phyloP scores from a whole-genome alignment of 495 filamentous ascomycete genomes.

The Gamarada debralockiae region DNA sequence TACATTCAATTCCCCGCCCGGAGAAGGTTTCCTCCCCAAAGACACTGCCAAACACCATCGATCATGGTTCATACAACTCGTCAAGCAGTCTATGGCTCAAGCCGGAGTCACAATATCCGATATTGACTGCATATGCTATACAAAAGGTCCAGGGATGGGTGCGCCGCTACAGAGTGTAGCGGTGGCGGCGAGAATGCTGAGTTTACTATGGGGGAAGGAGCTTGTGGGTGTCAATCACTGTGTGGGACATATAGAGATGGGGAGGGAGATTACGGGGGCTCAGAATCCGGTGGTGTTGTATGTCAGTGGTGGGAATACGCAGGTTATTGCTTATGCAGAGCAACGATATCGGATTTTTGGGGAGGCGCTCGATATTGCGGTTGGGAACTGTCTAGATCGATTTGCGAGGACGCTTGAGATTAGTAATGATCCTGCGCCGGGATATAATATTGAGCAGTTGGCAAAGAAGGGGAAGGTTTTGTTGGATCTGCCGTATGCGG shows the following conservation, averaged over 20 bases:
- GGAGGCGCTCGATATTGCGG: constrained; percentile 94
- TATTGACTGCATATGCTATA: constrained; percentile 92
- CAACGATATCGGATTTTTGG: constrained; percentile 97
- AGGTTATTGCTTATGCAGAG: constrained; percentile 94
- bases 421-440: constrained; percentile 91
- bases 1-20: constrained; percentile 88
- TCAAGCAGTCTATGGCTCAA: constrained; percentile 70
- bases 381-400: constrained; percentile 94
- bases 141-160: constrained; percentile 93
- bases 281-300: constrained; percentile 93
- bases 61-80: constrained; percentile 72
- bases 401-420: constrained; percentile 90
- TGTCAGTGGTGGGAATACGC: constrained; percentile 94
- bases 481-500: constrained; percentile 88
- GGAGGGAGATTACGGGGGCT: constrained; percentile 86
- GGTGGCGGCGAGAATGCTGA: constrained; percentile 76
- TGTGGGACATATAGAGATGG: constrained; percentile 99
- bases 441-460: constrained; percentile 97
- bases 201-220: constrained; percentile 80
- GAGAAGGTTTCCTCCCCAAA: constrained; percentile 92
- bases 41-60: constrained; percentile 94
- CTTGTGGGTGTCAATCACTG: constrained; percentile 96
- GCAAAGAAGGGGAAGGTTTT: constrained; percentile 74
- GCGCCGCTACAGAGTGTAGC: constrained; percentile 89
- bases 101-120: constrained; percentile 58